These are phyloP conservation scores for Colletotrichum incanum DNA, from an alignment of 2,329 filamentous ascomycete genomes.

Conservation along the genomic window DNA sequence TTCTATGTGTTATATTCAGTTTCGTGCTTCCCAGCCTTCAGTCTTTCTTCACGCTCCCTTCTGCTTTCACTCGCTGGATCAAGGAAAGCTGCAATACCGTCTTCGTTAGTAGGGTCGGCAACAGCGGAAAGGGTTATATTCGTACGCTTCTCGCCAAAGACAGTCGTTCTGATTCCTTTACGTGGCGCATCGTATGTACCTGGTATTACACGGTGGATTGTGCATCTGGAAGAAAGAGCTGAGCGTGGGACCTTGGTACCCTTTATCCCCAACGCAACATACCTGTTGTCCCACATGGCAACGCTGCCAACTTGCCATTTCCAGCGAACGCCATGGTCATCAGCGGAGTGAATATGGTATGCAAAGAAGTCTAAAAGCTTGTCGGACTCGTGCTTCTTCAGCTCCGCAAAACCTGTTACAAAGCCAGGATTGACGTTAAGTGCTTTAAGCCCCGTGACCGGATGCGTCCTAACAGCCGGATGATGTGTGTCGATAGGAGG, in stretches of 20 bases:
- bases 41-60: conserved; percentile 30
- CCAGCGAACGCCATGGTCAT: conserved; percentile 66
- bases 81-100: conserved; percentile 49
- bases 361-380: conserved; percentile 62
- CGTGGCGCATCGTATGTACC: conserved; percentile 56
- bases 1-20: too few species aligned
- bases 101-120: too few species aligned
- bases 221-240: conserved; percentile 47
- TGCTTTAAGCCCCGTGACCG: conserved; percentile 62
- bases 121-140: too few species aligned
- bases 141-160: conserved; percentile 60
- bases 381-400: conserved; percentile 65
- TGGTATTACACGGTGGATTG: conserved; percentile 59
- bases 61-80: conserved; percentile 51
- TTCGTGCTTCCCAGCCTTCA: not conserved
- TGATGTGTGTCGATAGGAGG: conserved; percentile 64
- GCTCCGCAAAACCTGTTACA: conserved; percentile 63
- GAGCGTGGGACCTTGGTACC: not conserved
- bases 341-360: conserved; percentile 64
- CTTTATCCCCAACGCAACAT: conserved; percentile 1
- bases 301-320: conserved; percentile 66
- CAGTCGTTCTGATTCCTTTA: conserved; percentile 54
- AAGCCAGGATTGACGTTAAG: conserved; percentile 64
- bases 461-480: conserved; percentile 65
- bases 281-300: conserved; percentile 67